Conservation (phyloP, 208 protist species). For the Trichomonas tenax region DNA sequence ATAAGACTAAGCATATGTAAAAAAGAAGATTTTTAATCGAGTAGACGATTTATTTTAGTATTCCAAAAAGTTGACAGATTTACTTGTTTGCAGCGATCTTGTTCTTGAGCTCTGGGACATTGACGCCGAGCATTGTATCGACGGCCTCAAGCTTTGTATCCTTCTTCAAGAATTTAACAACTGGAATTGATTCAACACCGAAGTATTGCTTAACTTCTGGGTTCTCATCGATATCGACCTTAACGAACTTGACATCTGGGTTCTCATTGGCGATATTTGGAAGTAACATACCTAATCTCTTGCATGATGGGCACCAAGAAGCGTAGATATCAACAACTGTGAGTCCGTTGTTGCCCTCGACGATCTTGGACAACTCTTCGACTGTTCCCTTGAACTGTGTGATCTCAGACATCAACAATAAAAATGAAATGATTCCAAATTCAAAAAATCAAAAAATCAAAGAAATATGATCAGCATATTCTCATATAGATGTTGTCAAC, state of each 20-base stretch:
- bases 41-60: neutral
- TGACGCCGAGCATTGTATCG: neutral
- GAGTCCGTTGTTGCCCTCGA: neutral
- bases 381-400: neutral
- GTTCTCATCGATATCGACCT: neutral
- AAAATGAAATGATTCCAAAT: neutral
- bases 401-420: neutral
- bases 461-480: too few relatives aligned
- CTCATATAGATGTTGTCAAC: too few relatives aligned
- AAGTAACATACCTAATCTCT: neutral
- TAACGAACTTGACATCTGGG: neutral
- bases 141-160: neutral
- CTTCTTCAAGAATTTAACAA: neutral
- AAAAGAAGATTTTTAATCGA: neutral
- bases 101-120: neutral
- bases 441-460: neutral
- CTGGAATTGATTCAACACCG: neutral
- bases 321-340: neutral
- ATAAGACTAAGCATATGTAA: neutral
- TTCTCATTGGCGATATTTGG: neutral
- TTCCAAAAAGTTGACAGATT: neutral
- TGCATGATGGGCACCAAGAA: neutral
- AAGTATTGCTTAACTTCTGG: neutral
- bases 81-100: neutral
- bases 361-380: neutral